A percentile compares a stretch with the other conserved stretches of the same genome.
These are phyloP conservation scores for Ophiostoma angusticollis DNA, from an alignment of 2,329 filamentous ascomycete genomes.

Conservation along the genomic window DNA sequence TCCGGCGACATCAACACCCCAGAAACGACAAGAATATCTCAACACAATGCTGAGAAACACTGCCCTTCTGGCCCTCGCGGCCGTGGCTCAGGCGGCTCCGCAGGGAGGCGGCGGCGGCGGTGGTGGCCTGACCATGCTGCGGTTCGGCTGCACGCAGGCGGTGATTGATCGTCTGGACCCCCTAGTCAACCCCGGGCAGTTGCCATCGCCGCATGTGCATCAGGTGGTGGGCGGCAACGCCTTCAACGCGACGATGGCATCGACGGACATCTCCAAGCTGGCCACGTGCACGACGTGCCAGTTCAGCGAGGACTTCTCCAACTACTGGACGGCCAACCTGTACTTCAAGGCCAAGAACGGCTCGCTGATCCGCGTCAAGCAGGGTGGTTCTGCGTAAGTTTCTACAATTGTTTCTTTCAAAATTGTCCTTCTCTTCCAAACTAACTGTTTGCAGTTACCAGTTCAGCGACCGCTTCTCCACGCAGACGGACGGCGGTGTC, in stretches of 20 bases:
- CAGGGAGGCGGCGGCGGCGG: constrained; percentile 7
- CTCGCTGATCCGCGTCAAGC: constrained; percentile 24
- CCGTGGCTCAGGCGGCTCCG: constrained; percentile 4
- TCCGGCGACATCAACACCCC: too few species aligned
- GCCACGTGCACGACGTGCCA: constrained; percentile 11
- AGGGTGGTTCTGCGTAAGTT: constrained; percentile 45
- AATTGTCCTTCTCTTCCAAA: too few species aligned
- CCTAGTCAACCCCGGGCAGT: constrained; percentile 12
- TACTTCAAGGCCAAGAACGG: constrained; percentile 22
- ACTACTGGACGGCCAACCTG: constrained; percentile 13
- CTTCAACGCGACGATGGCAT: constrained; percentile 11
- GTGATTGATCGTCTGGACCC: constrained; percentile 13
- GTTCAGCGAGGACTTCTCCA: constrained; percentile 11
- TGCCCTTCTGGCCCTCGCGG: constrained; percentile 5
- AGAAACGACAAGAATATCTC: background rate
- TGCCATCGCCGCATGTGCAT: constrained; percentile 11
- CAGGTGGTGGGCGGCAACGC: constrained; percentile 13
- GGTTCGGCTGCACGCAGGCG: constrained; percentile 11
- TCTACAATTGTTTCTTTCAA: constrained; percentile 20
- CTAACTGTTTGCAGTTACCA: constrained; percentile 19
- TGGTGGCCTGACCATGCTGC: constrained; percentile 10
- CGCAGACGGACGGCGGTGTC: constrained; percentile 28
- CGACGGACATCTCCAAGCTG: constrained; percentile 2
- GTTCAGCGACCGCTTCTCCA: constrained; percentile 29
- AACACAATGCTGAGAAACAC: constrained; percentile 3